Evolutionary conservation across 345 rosid species (phyloP).

Genomic region (Murraya paniculata): DNA sequence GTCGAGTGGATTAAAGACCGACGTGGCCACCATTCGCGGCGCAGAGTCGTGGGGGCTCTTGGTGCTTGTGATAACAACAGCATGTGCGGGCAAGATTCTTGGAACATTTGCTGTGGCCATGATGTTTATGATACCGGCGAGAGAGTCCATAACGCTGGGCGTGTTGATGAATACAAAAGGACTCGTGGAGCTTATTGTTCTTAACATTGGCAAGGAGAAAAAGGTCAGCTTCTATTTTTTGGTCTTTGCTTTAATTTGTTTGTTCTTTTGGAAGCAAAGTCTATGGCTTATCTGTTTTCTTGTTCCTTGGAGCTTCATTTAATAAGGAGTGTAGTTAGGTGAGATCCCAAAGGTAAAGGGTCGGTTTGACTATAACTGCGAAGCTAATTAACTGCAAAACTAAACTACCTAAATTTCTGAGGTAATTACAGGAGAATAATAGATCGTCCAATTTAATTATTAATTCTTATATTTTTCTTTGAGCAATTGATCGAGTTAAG

Average conservation of each 20-base stretch:
- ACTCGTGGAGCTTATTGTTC: slow-evolving; percentile 89
- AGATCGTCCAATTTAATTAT: no score
- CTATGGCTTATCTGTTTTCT: not conserved
- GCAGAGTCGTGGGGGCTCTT: slow-evolving; percentile 67
- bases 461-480: no score
- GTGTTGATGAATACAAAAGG: slow-evolving; percentile 92
- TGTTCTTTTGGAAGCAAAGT: not conserved
- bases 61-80: slow-evolving; percentile 63
- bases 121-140: slow-evolving; percentile 62
- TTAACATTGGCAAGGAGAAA: slow-evolving; percentile 86
- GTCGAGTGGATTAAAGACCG: slow-evolving; percentile 78
- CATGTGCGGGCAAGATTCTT: slow-evolving; percentile 67
- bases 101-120: slow-evolving; percentile 74
- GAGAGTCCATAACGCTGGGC: slow-evolving; percentile 77
- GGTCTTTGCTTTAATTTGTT: not conserved
- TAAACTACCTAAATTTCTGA: not conserved
- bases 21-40: slow-evolving; percentile 60
- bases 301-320: not conserved
- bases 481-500: not conserved
- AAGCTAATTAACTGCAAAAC: not conserved
- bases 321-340: no score
- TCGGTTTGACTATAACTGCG: not conserved
- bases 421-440: no score
- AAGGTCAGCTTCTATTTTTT: slow-evolving; percentile 37
- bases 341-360: no score